Conservation (phyloP, 1,284 basidiomycete genomes). For the Ganoderma resinaceum region DNA sequence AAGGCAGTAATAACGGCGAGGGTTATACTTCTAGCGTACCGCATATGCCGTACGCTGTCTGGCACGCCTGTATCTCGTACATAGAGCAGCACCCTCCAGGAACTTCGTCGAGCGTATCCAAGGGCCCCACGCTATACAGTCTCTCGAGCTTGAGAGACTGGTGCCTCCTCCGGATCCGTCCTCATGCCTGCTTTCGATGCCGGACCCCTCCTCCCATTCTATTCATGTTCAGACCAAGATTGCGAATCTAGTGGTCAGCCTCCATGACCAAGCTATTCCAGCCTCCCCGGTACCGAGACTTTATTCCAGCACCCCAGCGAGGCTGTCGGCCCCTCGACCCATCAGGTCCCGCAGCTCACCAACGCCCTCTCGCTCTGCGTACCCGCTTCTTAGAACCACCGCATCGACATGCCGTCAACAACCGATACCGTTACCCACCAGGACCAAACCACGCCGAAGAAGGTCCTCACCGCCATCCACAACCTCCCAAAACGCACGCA, state of each 20-base stretch:
- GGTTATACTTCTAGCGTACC: not conserved
- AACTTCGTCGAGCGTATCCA: too few species aligned
- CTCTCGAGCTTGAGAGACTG: too few species aligned
- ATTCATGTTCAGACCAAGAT: not conserved
- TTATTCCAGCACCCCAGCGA: not conserved
- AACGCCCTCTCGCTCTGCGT: not conserved
- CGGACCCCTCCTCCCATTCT: not conserved
- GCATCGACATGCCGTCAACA: constrained; percentile 16
- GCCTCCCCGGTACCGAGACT: constrained; percentile 3
- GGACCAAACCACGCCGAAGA: constrained; percentile 26
- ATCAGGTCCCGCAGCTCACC: not conserved
- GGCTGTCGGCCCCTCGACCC: not conserved
- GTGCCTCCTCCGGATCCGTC: too few species aligned
- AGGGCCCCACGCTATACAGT: too few species aligned
- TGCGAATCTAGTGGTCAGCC: not conserved
- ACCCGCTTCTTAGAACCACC: not conserved
- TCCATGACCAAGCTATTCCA: not conserved
- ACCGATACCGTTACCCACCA: constrained; percentile 8
- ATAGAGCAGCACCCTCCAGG: too few species aligned
- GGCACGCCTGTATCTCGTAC: too few species aligned
- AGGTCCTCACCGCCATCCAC: constrained; percentile 34
- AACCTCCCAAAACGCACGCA: constrained; percentile 34
- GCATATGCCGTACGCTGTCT: too few species aligned
- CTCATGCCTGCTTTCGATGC: not conserved
- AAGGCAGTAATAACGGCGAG: too few species aligned